phyloP scores from a whole-genome alignment of 306 rosid species.

The Mucuna pruriens region DNA sequence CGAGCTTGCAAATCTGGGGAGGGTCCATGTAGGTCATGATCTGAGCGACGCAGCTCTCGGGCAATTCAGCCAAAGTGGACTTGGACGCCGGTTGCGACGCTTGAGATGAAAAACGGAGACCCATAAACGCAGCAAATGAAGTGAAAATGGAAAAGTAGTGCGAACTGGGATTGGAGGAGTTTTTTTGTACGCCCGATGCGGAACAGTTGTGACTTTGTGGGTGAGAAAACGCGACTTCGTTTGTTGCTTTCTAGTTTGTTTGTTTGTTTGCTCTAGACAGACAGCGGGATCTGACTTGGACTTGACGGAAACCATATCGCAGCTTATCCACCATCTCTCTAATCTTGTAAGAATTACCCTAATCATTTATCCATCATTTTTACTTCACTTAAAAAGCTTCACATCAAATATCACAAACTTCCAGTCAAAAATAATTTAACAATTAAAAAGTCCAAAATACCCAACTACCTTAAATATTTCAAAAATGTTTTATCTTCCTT shows the following conservation, averaged over 20 bases:
- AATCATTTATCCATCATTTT: too few species aligned
- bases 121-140: too few species aligned
- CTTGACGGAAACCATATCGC: neutral
- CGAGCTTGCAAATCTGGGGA: conserved; percentile 74
- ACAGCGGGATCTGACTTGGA: conserved; percentile 54
- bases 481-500: too few species aligned
- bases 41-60: conserved; percentile 77
- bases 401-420: too few species aligned
- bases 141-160: too few species aligned
- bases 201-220: neutral
- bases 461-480: too few species aligned
- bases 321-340: neutral
- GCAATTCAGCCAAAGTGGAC: conserved; percentile 66
- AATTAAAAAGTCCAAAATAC: too few species aligned
- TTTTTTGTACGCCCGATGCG: too few species aligned
- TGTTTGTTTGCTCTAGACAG: conserved; percentile 60
- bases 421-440: too few species aligned
- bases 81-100: neutral
- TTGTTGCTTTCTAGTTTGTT: neutral
- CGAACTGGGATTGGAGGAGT: too few species aligned
- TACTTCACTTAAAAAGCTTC: too few species aligned
- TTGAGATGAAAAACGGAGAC: neutral
- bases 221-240: neutral
- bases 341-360: too few species aligned
- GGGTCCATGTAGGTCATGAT: conserved; percentile 76